phyloP scores from a whole-genome alignment of 2,329 filamentous ascomycete species.

The Alternaria viburni region DNA sequence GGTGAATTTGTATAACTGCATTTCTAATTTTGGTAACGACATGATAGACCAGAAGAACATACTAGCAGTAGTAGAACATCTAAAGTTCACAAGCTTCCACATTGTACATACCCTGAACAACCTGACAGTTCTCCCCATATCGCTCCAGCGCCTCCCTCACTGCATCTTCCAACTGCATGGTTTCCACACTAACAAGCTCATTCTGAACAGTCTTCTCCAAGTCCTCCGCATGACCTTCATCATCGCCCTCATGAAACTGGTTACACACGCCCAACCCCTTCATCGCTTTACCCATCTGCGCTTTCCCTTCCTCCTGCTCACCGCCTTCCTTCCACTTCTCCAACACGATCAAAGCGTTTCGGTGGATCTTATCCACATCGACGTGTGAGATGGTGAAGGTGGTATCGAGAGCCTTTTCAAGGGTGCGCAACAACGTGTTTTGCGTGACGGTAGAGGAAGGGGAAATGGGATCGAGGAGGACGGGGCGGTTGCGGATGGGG shows the following conservation, averaged over 20 bases:
- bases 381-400: slow-evolving; percentile 34
- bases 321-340: slow-evolving; percentile 27
- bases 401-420: slow-evolving; percentile 28
- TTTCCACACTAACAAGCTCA: slow-evolving; percentile 35
- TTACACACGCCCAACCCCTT: slow-evolving; percentile 38
- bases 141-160: slow-evolving; percentile 31
- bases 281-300: slow-evolving; percentile 20
- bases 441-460: slow-evolving; percentile 28
- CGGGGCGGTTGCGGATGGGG: slow-evolving; percentile 30
- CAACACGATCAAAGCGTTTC: slow-evolving; percentile 33
- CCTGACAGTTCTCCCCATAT: slow-evolving; percentile 28
- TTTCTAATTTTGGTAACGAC: not conserved
- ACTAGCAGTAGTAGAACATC: not conserved
- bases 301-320: not conserved
- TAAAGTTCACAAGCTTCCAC: slow-evolving; percentile 36
- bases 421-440: slow-evolving; percentile 27
- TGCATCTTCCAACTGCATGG: slow-evolving; percentile 35
- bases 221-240: slow-evolving; percentile 17
- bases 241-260: slow-evolving; percentile 43
- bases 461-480: slow-evolving; percentile 37
- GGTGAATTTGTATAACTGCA: not conserved
- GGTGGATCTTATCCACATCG: slow-evolving; percentile 38
- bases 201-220: slow-evolving; percentile 39
- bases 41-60: not conserved
- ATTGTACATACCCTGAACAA: slow-evolving; percentile 38